phyloP scores from a whole-genome alignment of 805 yeast genomes.

The Scheffersomyces coipomensis region DNA sequence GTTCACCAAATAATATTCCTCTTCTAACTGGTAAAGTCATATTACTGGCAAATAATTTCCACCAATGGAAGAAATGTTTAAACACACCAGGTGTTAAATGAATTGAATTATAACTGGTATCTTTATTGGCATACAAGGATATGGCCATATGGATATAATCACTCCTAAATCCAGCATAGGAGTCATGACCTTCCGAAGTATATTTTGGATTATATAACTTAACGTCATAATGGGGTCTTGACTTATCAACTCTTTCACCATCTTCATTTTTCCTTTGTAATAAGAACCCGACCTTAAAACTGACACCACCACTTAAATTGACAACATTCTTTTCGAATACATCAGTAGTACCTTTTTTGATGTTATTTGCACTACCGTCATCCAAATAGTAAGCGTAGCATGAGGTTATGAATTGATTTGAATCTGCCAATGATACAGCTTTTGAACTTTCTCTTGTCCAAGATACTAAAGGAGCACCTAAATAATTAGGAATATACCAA shows the following conservation, averaged over 20 bases:
- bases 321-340: constrained; percentile 54
- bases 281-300: constrained; percentile 55
- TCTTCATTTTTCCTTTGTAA: constrained; percentile 44
- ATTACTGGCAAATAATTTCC: constrained; percentile 79
- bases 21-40: constrained; percentile 75
- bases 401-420: constrained; percentile 41
- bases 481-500: constrained; percentile 76
- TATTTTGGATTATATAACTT: constrained; percentile 57
- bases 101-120: constrained; percentile 58
- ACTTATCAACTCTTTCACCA: constrained; percentile 37
- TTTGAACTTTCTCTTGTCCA: constrained; percentile 56
- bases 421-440: constrained; percentile 46
- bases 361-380: constrained; percentile 10
- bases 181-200: constrained; percentile 34
- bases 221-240: constrained; percentile 62
- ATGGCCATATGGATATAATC: constrained; percentile 41
- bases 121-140: constrained; percentile 34
- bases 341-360: constrained; percentile 3
- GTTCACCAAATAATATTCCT: constrained; percentile 67
- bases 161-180: constrained; percentile 40
- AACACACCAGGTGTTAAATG: constrained; percentile 75
- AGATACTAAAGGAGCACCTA: constrained; percentile 46
- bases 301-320: constrained; percentile 58
- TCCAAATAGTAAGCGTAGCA: constrained; percentile 50
- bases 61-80: constrained; percentile 76